Evolutionary conservation across 2,329 filamentous ascomycete species (phyloP).

Genomic region (Ophiognomonia clavigignenti-juglandacearum): DNA sequence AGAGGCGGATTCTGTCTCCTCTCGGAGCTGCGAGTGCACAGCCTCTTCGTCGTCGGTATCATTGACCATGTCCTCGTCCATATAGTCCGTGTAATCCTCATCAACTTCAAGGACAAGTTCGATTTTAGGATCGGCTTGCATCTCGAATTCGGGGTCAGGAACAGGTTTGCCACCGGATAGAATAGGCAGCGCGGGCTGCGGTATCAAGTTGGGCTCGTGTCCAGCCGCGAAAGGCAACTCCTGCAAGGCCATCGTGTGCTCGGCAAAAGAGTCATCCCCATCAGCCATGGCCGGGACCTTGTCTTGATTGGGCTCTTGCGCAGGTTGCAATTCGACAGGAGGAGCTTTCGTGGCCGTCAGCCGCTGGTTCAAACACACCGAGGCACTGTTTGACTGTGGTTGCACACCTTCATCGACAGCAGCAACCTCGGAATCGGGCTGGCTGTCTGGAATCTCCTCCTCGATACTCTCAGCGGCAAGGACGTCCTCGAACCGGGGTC

Average conservation of each 20-base stretch:
- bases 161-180: no score
- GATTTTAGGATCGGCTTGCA: neutral
- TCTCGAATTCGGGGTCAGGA: neutral
- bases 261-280: neutral
- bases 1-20: conserved; percentile 3
- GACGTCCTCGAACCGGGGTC: conserved; percentile 20
- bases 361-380: no score
- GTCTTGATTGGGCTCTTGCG: neutral
- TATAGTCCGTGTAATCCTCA: neutral
- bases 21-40: conserved; percentile 15
- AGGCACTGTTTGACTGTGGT: no score
- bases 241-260: neutral
- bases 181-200: no score
- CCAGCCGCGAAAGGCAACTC: neutral
- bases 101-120: neutral
- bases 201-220: no score
- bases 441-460: conserved; percentile 20
- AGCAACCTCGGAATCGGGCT: conserved; percentile 9
- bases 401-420: neutral
- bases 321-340: neutral
- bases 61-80: neutral
- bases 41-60: conserved; percentile 10
- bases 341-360: no score
- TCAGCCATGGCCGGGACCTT: neutral
- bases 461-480: neutral